phyloP scores from a whole-genome alignment of 805 yeast species.

The Candida pseudofarinosa region DNA sequence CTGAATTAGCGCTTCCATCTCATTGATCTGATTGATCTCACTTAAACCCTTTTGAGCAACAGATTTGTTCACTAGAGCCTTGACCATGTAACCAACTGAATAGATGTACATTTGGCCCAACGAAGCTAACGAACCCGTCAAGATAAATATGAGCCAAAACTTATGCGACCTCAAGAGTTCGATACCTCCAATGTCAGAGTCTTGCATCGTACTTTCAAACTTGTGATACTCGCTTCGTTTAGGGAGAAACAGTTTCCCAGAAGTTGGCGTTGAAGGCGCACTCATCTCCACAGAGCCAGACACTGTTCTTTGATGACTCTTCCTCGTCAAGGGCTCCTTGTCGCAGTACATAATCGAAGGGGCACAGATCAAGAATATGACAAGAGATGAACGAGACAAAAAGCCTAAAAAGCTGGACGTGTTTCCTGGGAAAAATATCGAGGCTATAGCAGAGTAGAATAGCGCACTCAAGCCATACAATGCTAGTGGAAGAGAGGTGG shows the following conservation, averaged over 20 bases:
- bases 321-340: slow-evolving; percentile 17
- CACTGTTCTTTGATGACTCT: slow-evolving; percentile 5
- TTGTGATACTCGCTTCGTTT: slow-evolving; percentile 3
- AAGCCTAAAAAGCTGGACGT: slow-evolving; percentile 52
- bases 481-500: slow-evolving; percentile 72
- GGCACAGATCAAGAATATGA: slow-evolving; percentile 39
- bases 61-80: slow-evolving; percentile 26
- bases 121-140: slow-evolving; percentile 38
- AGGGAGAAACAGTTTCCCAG: slow-evolving; percentile 8
- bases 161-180: slow-evolving; percentile 17
- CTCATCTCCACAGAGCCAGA: slow-evolving; percentile 1
- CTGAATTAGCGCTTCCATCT: slow-evolving; percentile 37
- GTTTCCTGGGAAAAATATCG: slow-evolving; percentile 51
- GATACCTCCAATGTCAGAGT: slow-evolving; percentile 11
- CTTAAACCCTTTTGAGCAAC: slow-evolving; percentile 5
- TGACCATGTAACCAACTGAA: slow-evolving; percentile 44
- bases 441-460: slow-evolving; percentile 55
- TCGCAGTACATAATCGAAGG: slow-evolving; percentile 46
- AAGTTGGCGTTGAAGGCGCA: slow-evolving; percentile 2
- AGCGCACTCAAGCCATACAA: slow-evolving; percentile 74
- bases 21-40: background rate
- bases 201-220: background rate
- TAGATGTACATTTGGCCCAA: slow-evolving; percentile 46
- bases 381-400: slow-evolving; percentile 39
- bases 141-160: slow-evolving; percentile 37